These are phyloP conservation scores for Ogataea polymorpha DNA, from an alignment of 805 yeast genomes.

Conservation along the genomic window DNA sequence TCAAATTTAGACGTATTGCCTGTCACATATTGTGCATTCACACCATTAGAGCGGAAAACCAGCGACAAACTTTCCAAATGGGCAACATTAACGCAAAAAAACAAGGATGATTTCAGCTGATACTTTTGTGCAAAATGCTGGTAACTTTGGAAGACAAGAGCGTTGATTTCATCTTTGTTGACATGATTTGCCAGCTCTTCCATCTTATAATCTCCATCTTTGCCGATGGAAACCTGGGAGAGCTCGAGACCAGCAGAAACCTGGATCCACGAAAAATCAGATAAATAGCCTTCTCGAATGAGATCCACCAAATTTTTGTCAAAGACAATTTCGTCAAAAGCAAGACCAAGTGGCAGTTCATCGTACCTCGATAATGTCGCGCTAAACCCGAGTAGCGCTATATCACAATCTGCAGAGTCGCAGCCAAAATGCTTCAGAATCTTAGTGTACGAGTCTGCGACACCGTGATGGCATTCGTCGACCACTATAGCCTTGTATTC, in stretches of 20 bases:
- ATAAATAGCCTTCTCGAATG: constrained; percentile 66
- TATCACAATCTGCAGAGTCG: constrained; percentile 35
- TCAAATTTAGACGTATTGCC: constrained; percentile 56
- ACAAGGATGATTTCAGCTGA: constrained; percentile 56
- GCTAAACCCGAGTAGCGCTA: constrained; percentile 76
- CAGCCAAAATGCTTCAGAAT: constrained; percentile 61
- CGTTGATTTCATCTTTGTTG: constrained; percentile 52
- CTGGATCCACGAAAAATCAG: constrained; percentile 63
- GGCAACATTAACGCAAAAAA: constrained; percentile 72
- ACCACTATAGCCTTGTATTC: constrained; percentile 72
- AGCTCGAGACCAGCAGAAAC: constrained; percentile 41
- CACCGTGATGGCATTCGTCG: constrained; percentile 93
- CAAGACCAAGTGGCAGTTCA: constrained; percentile 50
- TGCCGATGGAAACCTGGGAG: constrained; percentile 20
- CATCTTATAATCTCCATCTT: constrained; percentile 52
- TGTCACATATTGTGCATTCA: constrained; percentile 69
- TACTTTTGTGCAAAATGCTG: constrained; percentile 40
- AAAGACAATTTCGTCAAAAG: constrained; percentile 72
- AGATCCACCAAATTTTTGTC: constrained; percentile 63
- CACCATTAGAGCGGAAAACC: constrained; percentile 53
- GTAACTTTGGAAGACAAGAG: constrained; percentile 53
- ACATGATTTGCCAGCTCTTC: constrained; percentile 51
- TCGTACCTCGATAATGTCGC: constrained; percentile 87
- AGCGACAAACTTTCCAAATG: constrained; percentile 59
- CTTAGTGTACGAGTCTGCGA: constrained; percentile 61